Base-by-base conservation (phyloP, 805 yeast species). In the Priceomyces medius region DNA sequence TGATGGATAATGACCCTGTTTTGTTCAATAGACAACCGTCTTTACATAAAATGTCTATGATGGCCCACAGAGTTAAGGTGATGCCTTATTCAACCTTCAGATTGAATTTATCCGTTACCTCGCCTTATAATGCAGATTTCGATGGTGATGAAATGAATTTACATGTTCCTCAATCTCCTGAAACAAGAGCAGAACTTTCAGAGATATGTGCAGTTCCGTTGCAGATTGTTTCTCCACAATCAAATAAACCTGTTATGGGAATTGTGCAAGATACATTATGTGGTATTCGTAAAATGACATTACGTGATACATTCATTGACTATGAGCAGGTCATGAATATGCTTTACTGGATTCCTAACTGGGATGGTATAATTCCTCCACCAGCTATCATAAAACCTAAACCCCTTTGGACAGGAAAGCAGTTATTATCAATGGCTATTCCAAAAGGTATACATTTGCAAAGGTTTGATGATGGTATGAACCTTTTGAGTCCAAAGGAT, bases 141-240 rank as follows among this genome's bases (percentile, higher is more conserved):
- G 99, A 93, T 73, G 99, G 99, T 77, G 99, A 93, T 68, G 99
- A 93, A 71, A 93, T 93, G 99, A 93, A 93, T 69, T 84, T 93
- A 71, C 99, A 93, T 60, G 99, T 91, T 53, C 99, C 99, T 3
- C 99, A 93, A 64, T 86, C 97, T 7, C 96, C 90, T 50, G 99
- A 93, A 65, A 90, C 99, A 0, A 80, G 98, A 61, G 97, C 99
- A 1, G 99, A 93, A 66, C 74, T 93, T 50, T 84, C 91, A 23
- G 93, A 91, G 63, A 79, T 93, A 55, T 89, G 97, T 70, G 96
- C 97, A 3, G 99, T 93, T 40, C 99, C 99, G 7, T 74, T 90
- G 43, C 99, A 93, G 67, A 93, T 93, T 75, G 96, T 93, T 29
- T 89, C 97, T 13, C 97, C 99, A 9, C 99, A 93, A 68, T 88